Base-by-base conservation (phyloP, 1,284 basidiomycete species). In the Trichosporon sp. region DNA sequence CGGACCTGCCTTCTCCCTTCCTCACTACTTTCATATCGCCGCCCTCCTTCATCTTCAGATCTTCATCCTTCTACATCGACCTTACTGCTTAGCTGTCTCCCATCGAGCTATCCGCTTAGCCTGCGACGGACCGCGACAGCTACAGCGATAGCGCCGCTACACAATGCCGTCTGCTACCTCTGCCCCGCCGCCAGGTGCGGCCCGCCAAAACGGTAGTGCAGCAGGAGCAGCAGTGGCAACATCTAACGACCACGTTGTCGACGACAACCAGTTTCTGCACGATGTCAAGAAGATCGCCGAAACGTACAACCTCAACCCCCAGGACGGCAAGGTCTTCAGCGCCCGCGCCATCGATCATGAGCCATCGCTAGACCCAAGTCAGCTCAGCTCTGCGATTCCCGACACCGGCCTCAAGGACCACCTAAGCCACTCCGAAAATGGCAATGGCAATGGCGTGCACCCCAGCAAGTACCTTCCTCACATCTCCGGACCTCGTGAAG, bases 301-400 rank as follows among this genome's bases (percentile, higher is more conserved):
- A 14, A 31, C 25, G 19, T 31, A 29, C 27, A 60, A 60, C 31
- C 29, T 44, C 11, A 49, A 49, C 49, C 25, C 49, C 25, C 27
- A 54, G 14, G 25, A 54, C 49, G 49, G 49, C 27, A 40, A 46
- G 8, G 13, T 46, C 25, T 40, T 44, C 31, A 54, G 57, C 44
- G 31, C 29, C 27, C 49, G 49, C 21, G 14, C 44, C 44, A 23
- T 54, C 44, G 33, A 46, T 21, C 27, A 60, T 46, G 32, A 34
- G 21, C 56, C 32, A 11, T 25, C 14, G 23, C 14, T 46, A 27
- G 61, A 66, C 49, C 32, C 31, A 7, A 13, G 19, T 2, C 59
- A 65, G 34, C 31, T 60, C 32, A 61, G 59, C 37, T 29, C 63
- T 19, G 36, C 60, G 6, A 64, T 67, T 34, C 64, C 67, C 0